A percentile compares a stretch with the other conserved stretches of the same genome.
These are phyloP conservation scores for Yamadazyma dendronema DNA, from an alignment of 1,139 yeast genomes.

Conservation along the genomic window DNA sequence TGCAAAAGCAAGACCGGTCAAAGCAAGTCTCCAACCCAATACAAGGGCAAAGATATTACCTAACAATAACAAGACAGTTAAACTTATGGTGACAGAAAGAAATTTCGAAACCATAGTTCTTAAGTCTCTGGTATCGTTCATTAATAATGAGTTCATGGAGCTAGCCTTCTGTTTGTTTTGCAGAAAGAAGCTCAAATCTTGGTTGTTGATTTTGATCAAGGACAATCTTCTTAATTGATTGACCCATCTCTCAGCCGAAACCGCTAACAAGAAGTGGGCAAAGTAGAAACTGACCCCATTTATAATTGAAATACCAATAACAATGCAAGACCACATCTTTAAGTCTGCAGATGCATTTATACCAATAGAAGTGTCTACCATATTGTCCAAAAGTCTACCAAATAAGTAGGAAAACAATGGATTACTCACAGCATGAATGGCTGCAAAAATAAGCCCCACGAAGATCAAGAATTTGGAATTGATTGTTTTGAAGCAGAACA, in stretches of 20 bases:
- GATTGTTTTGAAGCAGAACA: conserved; percentile 17
- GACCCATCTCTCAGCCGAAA: conserved; percentile 70
- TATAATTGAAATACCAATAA: conserved; percentile 55
- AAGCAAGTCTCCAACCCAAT: conserved; percentile 83
- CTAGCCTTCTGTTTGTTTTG: conserved; percentile 42
- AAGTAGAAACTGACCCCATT: conserved; percentile 61
- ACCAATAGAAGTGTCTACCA: conserved; percentile 45
- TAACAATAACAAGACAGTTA: conserved; percentile 50
- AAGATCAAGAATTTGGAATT: conserved; percentile 35
- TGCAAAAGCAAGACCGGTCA: conserved; percentile 74
- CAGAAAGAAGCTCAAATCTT: conserved; percentile 57
- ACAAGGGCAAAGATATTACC: conserved; percentile 78
- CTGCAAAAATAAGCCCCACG: conserved; percentile 53
- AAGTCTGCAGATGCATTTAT: conserved; percentile 25
- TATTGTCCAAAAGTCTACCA: conserved; percentile 61
- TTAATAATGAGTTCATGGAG: conserved; percentile 61
- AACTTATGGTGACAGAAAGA: conserved; percentile 51
- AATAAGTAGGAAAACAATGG: conserved; percentile 82
- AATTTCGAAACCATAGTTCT: conserved; percentile 63
- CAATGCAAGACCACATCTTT: conserved; percentile 63
- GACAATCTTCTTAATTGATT: conserved; percentile 49
- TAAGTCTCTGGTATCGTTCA: conserved; percentile 81
- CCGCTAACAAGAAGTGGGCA: conserved; percentile 50
- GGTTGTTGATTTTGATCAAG: conserved; percentile 49
- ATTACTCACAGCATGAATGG: conserved; percentile 59